Evolutionary conservation across 179 eudicot genomes (phyloP), one percentile per base, ranked within the genome.

Genomic region (Carnegiea gigantea): DNA sequence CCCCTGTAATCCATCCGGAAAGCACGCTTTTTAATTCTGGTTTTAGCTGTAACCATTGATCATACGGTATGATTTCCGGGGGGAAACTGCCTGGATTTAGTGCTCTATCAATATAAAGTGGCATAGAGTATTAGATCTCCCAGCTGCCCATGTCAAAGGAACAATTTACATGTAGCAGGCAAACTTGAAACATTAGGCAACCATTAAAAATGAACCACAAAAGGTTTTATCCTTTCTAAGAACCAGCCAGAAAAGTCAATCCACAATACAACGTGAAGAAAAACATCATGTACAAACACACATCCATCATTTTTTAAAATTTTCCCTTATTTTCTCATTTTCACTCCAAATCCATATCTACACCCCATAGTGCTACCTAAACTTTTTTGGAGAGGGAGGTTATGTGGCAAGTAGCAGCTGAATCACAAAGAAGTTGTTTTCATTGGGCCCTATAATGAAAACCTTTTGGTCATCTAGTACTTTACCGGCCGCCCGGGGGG

Each of bases 1-100:
- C 89, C 53, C 89, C 89, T 81, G 89, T 93, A 77, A 95, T 77
- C 98, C 98, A 95, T 78, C 92, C 92, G 74, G 93, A 82, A 78
- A 93, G 77, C 84, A 83, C 60, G 64, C 80, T 85, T 79, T 85
- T 89, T 13, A 82, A 72, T 86, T 88, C 97, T 44, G 92, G 86
- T 81, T 93, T 92, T 83, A 91, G 79, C 78, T 88, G 85, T 75
- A 75, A 81, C 98, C 92, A 92, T 79, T 90, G 93, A 36, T 92
- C 98, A 86, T 91, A 90, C 12, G 90, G 92, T 73, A 91, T 80
- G 77, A 95, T 92, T 90, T 95, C 98, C 36, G 92, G 81, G 30
- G 91, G 89, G 85, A 95, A 90, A 77, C 79, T 48, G 78, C 86
- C 90, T 74, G 92, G 76, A 62, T 85, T 77, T 59, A 89, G 64